Conservation (phyloP, 805 yeast genomes). For the Starmerella gropengiesseri region DNA sequence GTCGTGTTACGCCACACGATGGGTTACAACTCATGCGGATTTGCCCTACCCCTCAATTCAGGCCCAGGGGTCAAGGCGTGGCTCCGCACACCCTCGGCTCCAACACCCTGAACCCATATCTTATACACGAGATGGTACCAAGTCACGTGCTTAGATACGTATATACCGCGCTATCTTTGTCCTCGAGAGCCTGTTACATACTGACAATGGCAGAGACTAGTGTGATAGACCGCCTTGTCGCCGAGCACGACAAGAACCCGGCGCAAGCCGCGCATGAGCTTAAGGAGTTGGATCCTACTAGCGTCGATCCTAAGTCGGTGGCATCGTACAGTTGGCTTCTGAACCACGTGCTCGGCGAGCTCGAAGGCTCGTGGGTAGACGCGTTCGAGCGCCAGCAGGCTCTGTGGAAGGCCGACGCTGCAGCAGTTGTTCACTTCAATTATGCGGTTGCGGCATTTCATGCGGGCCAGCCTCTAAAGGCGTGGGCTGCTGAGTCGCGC, state of each 20-base stretch:
- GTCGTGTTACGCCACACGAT: too few relatives aligned
- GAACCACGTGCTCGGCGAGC: slow-evolving; percentile 2
- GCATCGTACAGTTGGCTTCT: not conserved
- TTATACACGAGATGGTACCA: too few relatives aligned
- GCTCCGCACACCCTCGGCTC: too few relatives aligned
- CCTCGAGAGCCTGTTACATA: too few relatives aligned
- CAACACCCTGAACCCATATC: too few relatives aligned
- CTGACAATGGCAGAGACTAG: too few relatives aligned
- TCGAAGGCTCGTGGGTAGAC: not conserved
- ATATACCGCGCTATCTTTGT: too few relatives aligned
- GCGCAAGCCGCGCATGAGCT: not conserved
- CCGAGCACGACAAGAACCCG: not conserved
- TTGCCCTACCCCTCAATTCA: too few relatives aligned
- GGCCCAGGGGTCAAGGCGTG: too few relatives aligned
- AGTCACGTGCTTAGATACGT: too few relatives aligned
- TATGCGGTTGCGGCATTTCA: not conserved
- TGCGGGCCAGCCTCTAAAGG: not conserved
- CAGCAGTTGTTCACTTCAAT: not conserved
- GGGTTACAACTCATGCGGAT: too few relatives aligned
- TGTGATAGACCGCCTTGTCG: not conserved
- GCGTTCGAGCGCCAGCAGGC: not conserved
- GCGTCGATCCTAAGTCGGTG: not conserved
- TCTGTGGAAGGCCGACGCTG: not conserved
- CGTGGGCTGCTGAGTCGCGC: not conserved
- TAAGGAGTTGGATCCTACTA: not conserved